Conservation (phyloP, 2,329 filamentous ascomycete genomes). For the Pyricularia pennisetigena region DNA sequence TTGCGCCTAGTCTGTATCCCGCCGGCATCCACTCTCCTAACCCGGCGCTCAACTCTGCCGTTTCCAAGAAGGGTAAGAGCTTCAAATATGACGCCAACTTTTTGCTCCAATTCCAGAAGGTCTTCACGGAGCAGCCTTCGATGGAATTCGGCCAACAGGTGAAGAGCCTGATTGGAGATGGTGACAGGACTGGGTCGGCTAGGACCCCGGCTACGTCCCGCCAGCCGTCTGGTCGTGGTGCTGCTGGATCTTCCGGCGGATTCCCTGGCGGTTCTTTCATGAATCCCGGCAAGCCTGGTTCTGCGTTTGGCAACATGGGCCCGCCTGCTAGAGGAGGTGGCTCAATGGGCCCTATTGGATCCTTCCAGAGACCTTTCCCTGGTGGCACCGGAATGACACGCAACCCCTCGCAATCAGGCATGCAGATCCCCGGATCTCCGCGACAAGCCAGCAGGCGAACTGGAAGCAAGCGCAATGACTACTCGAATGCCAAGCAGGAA, state of each 20-base stretch:
- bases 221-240: conserved; percentile 29
- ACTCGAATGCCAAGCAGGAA: conserved; percentile 45
- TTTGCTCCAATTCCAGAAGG: conserved; percentile 88
- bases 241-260: conserved; percentile 34
- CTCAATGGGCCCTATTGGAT: conserved; percentile 12
- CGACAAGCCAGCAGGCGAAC: conserved; percentile 54
- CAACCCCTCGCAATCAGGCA: conserved; percentile 47
- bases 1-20: conserved; percentile 66
- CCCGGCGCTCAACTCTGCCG: conserved; percentile 75
- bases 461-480: conserved; percentile 49
- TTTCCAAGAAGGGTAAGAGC: conserved; percentile 66
- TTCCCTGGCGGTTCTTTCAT: conserved; percentile 18
- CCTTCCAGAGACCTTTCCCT: conserved; percentile 55
- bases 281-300: neutral
- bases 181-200: conserved; percentile 54
- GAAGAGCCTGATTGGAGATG: conserved; percentile 76
- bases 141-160: conserved; percentile 88
- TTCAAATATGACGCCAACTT: conserved; percentile 96
- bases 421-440: conserved; percentile 59
- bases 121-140: conserved; percentile 95
- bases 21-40: conserved; percentile 80
- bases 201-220: conserved; percentile 44
- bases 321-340: neutral
- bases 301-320: neutral
- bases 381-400: conserved; percentile 54